phyloP scores from a whole-genome alignment of 1,139 yeast species.

The Blastobotrys apis region DNA sequence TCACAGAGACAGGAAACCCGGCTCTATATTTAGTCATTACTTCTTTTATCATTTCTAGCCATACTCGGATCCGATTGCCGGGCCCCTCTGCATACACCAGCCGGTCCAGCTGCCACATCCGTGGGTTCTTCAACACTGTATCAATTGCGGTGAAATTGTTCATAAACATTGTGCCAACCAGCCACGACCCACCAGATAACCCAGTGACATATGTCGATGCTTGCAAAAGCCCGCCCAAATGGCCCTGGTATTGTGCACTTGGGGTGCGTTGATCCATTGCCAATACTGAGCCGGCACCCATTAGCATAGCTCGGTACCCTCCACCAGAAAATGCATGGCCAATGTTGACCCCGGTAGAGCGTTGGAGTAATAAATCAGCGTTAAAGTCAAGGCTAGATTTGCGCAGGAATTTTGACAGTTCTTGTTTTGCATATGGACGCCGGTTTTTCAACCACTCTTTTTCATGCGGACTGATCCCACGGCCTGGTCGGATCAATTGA shows the following conservation, averaged over 20 bases:
- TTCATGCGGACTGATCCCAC: slow-evolving; percentile 15
- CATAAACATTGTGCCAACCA: slow-evolving; percentile 71
- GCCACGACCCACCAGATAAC: slow-evolving; percentile 82
- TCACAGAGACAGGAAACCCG: slow-evolving; percentile 63
- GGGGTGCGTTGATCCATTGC: slow-evolving; percentile 68
- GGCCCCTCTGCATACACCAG: slow-evolving; percentile 35
- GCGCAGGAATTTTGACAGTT: slow-evolving; percentile 18
- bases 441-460: slow-evolving; percentile 17
- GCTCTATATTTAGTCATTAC: slow-evolving; percentile 57
- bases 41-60: slow-evolving; percentile 45
- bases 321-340: slow-evolving; percentile 80
- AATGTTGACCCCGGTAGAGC: slow-evolving; percentile 33
- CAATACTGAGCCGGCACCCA: slow-evolving; percentile 72
- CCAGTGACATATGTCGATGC: slow-evolving; percentile 72
- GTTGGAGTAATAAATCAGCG: slow-evolving; percentile 10
- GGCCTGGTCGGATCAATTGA: slow-evolving; percentile 3
- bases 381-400: slow-evolving; percentile 28
- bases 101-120: slow-evolving; percentile 10
- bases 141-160: slow-evolving; percentile 77
- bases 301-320: slow-evolving; percentile 76
- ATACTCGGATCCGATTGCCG: slow-evolving; percentile 43
- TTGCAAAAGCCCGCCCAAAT: slow-evolving; percentile 71
- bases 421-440: slow-evolving; percentile 11
- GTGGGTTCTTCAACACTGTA: slow-evolving; percentile 32
- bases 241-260: slow-evolving; percentile 52